These are phyloP conservation scores for Monosporozyma yasuniensis DNA, from an alignment of 805 yeast genomes.

Conservation along the genomic window DNA sequence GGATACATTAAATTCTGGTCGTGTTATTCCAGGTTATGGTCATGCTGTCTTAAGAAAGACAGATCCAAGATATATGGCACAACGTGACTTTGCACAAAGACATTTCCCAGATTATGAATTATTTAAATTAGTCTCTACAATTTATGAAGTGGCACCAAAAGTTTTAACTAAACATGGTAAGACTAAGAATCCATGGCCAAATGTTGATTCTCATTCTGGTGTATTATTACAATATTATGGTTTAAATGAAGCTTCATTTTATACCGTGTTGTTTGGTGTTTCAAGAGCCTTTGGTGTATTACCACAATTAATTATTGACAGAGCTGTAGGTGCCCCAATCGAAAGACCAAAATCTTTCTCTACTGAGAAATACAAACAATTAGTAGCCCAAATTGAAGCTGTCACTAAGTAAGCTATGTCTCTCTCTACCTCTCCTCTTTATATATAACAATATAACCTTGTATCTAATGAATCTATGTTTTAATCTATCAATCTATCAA, in stretches of 20 bases:
- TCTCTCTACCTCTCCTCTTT: background rate
- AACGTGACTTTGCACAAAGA: constrained; percentile 68
- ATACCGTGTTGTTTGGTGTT: constrained; percentile 81
- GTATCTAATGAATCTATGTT: no score
- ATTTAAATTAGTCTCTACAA: constrained; percentile 68
- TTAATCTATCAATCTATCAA: no score
- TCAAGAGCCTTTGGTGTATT: constrained; percentile 80
- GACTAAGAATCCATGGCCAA: constrained; percentile 92
- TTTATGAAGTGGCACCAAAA: constrained; percentile 75
- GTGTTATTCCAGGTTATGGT: constrained; percentile 85
- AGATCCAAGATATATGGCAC: constrained; percentile 82
- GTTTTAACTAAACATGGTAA: constrained; percentile 78
- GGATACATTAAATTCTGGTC: constrained; percentile 71
- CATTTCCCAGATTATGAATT: constrained; percentile 73
- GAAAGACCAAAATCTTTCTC: constrained; percentile 93
- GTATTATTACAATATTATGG: constrained; percentile 80
- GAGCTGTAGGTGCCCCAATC: constrained; percentile 73
- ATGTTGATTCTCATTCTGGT: constrained; percentile 84
- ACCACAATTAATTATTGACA: constrained; percentile 77
- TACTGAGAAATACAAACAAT: constrained; percentile 81
- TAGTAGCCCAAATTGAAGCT: constrained; percentile 42
- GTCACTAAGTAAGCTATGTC: background rate
- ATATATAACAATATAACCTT: no score
- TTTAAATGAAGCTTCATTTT: constrained; percentile 69
- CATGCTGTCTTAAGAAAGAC: constrained; percentile 84